Conservation (phyloP, 306 rosid species). For the Sechiopsis laciniata region DNA sequence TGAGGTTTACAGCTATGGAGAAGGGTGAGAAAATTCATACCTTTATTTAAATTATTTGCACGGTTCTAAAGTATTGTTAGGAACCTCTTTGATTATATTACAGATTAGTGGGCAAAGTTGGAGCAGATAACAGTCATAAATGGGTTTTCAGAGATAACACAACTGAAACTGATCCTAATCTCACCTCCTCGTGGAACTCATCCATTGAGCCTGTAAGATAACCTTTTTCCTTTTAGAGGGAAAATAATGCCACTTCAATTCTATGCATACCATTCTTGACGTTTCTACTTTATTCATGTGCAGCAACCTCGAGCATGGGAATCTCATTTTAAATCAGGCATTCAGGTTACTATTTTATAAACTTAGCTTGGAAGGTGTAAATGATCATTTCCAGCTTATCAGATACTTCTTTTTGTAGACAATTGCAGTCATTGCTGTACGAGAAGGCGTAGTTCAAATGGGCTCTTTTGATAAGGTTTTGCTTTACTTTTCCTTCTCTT, state of each 20-base stretch:
- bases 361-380: neutral
- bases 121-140: conserved; percentile 75
- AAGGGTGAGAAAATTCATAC: conserved; percentile 58
- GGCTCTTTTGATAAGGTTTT: conserved; percentile 74
- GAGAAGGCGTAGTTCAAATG: conserved; percentile 81
- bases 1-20: conserved; percentile 88
- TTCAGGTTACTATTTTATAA: conserved; percentile 54
- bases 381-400: conserved; percentile 2
- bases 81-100: conserved; percentile 32
- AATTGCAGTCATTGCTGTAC: conserved; percentile 65
- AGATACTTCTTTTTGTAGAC: conserved; percentile 41
- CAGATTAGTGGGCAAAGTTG: conserved; percentile 78
- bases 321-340: conserved; percentile 74
- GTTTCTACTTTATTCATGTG: conserved; percentile 4
- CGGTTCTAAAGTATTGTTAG: neutral
- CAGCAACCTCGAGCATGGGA: conserved; percentile 94
- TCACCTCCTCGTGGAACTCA: conserved; percentile 64
- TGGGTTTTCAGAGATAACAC: conserved; percentile 68
- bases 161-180: conserved; percentile 52
- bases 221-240: neutral
- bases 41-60: neutral
- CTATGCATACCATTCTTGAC: neutral
- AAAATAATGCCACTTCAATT: neutral
- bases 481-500: conserved; percentile 21
- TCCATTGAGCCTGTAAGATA: conserved; percentile 60